Evolutionary conservation across 495 filamentous ascomycete genomes (phyloP), one percentile per base, ranked within the genome.

Genomic region (Tetracladium marchalianum): DNA sequence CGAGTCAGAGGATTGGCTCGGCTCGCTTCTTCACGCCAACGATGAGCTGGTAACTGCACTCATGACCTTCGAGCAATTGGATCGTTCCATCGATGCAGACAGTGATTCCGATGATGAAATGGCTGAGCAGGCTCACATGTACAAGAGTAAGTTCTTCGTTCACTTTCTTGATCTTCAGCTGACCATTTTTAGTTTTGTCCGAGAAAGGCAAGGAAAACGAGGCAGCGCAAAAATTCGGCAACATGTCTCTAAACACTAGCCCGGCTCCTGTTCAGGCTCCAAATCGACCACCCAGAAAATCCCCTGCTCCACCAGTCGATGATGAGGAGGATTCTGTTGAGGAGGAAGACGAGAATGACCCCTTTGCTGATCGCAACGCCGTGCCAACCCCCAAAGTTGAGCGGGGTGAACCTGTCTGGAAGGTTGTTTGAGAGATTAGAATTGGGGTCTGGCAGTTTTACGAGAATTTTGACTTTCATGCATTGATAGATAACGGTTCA

Each of bases 1-100:
- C n/a, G 85, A 89, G 58, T 80, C 77, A 19, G 86, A 89, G 50
- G 76, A 90, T 54, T 88, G 79, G 70, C 75, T 93, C 0, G 87
- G 87, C 12, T 75, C 81, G 33, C 66, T 92, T 17, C 82, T 93
- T 8, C 79, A 89, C 51, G 82, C 85, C 43, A 90, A 90, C 52
- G 86, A 90, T 48, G 79, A 85, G 54, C 76, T 99, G 13, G 84
- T 96, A 37, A 82, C 78, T n/a, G 90, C 90, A 1, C 69, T 99
- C 46, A 94, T 92, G 78, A 83, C 89, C 0, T 99, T 86, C 59
- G 92, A 96, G 63, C 84, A 93, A 41, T 72, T 95, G 18, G 90
- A 99, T 60, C 89, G 92, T 53, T 95, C 92, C 50, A 82, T 96
- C 47, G 90, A 96, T 50, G 88, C 94, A 40, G 92, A 99, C 62